These are phyloP conservation scores for Penicillium alfredii DNA, from an alignment of 495 filamentous ascomycete genomes.

Conservation along the genomic window DNA sequence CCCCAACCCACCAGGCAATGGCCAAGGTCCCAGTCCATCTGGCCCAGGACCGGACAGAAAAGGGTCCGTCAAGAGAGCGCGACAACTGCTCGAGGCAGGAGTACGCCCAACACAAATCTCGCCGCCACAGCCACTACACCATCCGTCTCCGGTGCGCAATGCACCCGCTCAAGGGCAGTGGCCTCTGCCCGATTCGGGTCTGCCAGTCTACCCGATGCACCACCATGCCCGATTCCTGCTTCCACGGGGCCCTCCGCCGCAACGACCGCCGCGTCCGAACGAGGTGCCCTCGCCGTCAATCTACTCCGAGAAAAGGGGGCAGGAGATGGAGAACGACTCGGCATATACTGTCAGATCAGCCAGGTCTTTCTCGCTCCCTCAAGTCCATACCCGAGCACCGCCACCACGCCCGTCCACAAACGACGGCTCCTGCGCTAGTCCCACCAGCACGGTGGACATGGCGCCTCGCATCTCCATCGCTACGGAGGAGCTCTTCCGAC, in stretches of 20 bases:
- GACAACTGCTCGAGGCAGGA: slow-evolving; percentile 49
- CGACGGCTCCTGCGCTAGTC: slow-evolving; percentile 34
- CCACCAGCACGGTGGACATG: slow-evolving; percentile 20
- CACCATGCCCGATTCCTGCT: slow-evolving; percentile 37
- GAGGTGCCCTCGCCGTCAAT: slow-evolving; percentile 34
- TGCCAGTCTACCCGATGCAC: slow-evolving; percentile 25
- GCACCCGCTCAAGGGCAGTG: slow-evolving; percentile 26
- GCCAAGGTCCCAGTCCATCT: slow-evolving; percentile 4
- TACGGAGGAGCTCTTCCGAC: slow-evolving; percentile 30
- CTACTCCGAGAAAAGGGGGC: slow-evolving; percentile 46
- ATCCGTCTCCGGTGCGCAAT: slow-evolving; percentile 23
- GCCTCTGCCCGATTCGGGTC: slow-evolving; percentile 38
- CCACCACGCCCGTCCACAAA: slow-evolving; percentile 18
- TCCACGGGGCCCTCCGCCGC: slow-evolving; percentile 54
- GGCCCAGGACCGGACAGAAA: slow-evolving; percentile 18
- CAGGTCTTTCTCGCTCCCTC: slow-evolving; percentile 45
- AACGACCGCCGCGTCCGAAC: slow-evolving; percentile 59
- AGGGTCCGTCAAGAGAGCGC: slow-evolving; percentile 45
- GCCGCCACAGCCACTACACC: slow-evolving; percentile 16
- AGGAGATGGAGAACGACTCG: slow-evolving; percentile 42
- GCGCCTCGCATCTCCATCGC: slow-evolving; percentile 26
- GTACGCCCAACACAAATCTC: slow-evolving; percentile 31
- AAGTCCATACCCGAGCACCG: slow-evolving; percentile 29
- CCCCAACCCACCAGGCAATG: slow-evolving; percentile 5
- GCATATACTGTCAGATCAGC: slow-evolving; percentile 45